phyloP scores from a whole-genome alignment of 2,329 filamentous ascomycete genomes.

The Penicillium concentricum region DNA sequence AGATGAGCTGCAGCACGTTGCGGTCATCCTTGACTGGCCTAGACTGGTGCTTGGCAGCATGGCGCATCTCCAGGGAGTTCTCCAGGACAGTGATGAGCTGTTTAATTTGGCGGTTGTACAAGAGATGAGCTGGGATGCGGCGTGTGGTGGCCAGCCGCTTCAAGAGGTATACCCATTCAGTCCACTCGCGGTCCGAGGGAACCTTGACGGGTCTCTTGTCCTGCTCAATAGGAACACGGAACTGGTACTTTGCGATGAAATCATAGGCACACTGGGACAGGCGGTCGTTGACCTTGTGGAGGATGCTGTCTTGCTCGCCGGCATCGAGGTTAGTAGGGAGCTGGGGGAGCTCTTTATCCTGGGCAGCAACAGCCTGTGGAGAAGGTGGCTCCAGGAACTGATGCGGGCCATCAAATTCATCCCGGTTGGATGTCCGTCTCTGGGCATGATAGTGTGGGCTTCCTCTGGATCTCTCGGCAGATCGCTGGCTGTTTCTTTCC shows the following conservation, averaged over 20 bases:
- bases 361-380: slow-evolving; percentile 68
- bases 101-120: slow-evolving; percentile 89
- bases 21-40: slow-evolving; percentile 83
- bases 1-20: slow-evolving; percentile 84
- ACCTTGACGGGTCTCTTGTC: slow-evolving; percentile 76
- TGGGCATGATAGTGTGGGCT: slow-evolving; percentile 48
- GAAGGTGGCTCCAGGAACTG: slow-evolving; percentile 75
- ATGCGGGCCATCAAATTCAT: slow-evolving; percentile 86
- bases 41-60: slow-evolving; percentile 79
- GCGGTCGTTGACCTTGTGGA: slow-evolving; percentile 78
- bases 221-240: slow-evolving; percentile 78
- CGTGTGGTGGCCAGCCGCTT: slow-evolving; percentile 84
- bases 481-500: slow-evolving; percentile 36
- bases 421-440: slow-evolving; percentile 73
- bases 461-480: slow-evolving; percentile 32
- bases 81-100: slow-evolving; percentile 85
- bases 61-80: slow-evolving; percentile 84
- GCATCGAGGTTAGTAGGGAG: slow-evolving; percentile 79
- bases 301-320: slow-evolving; percentile 79
- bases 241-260: slow-evolving; percentile 88
- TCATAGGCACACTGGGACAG: slow-evolving; percentile 84
- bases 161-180: slow-evolving; percentile 85
- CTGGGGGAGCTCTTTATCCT: slow-evolving; percentile 77
- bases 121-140: slow-evolving; percentile 75
- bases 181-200: slow-evolving; percentile 80